A percentile compares a stretch with the other conserved stretches of the same genome.
phyloP scores from a whole-genome alignment of 108 stramenopile genomes.

The Cylindrotheca fusiformis region DNA sequence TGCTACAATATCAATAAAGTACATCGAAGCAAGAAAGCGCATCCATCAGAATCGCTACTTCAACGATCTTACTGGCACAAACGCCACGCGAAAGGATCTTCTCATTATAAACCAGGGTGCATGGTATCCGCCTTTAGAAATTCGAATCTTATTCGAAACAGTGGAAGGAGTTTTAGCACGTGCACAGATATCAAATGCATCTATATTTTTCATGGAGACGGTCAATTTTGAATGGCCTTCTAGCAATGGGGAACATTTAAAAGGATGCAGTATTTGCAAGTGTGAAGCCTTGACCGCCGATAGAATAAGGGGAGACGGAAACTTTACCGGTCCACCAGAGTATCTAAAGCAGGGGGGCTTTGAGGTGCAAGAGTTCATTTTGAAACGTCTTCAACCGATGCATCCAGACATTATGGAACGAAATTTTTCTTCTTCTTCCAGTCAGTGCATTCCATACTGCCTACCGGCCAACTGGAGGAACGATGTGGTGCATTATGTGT shows the following conservation, averaged over 20 bases:
- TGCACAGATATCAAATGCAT: neutral
- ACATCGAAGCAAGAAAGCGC: neutral
- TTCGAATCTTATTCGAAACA: neutral
- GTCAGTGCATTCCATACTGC: neutral
- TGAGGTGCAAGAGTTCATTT: neutral
- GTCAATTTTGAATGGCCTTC: neutral
- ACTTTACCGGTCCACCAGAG: neutral
- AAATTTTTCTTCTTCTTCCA: too few relatives aligned
- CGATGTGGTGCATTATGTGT: neutral
- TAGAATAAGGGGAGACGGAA: neutral
- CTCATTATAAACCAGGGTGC: neutral
- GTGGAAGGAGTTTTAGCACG: neutral
- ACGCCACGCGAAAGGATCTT: neutral
- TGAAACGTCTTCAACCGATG: neutral
- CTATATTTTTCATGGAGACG: neutral
- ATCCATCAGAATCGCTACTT: neutral
- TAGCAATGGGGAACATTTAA: neutral
- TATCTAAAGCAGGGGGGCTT: neutral
- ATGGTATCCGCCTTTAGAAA: neutral
- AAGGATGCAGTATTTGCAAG: neutral
- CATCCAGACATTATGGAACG: too few relatives aligned
- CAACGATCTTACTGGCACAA: neutral
- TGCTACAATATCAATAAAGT: neutral
- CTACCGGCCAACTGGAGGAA: neutral
- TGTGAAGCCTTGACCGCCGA: neutral